phyloP scores from a whole-genome alignment of 73 alveolate species.

The Tetrahymena elliotti region DNA sequence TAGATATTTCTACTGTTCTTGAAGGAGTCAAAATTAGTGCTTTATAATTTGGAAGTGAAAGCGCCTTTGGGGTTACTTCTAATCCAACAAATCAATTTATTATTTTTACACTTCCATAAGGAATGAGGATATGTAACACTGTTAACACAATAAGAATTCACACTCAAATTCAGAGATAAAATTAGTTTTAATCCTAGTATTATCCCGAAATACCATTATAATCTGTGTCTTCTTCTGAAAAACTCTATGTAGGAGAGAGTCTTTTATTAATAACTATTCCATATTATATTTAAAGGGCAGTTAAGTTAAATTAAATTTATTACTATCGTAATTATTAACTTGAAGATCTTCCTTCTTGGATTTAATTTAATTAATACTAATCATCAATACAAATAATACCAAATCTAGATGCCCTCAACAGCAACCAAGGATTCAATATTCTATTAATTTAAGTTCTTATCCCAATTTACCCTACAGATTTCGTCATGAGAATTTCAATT shows the following conservation, averaged over 20 bases:
- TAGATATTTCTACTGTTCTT: neutral
- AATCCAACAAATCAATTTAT: neutral
- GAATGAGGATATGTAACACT: neutral
- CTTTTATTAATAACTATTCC: neutral
- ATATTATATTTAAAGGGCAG: neutral
- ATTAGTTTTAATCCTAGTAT: neutral
- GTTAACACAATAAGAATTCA: neutral
- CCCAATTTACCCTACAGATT: neutral
- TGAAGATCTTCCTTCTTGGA: neutral
- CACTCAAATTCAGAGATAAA: neutral
- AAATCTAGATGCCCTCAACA: neutral
- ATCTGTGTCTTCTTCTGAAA: neutral
- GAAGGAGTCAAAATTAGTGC: neutral
- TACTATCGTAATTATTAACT: neutral
- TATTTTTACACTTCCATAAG: neutral
- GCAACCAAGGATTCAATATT: neutral
- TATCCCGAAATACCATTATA: neutral
- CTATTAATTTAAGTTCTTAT: neutral
- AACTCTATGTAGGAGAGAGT: neutral
- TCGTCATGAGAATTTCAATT: neutral
- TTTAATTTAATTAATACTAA: neutral
- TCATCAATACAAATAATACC: neutral
- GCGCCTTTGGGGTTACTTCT: neutral
- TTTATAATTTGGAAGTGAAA: neutral
- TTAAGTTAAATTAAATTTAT: neutral